These are phyloP conservation scores for Ogataea corticis DNA, from an alignment of 805 yeast genomes.

Conservation along the genomic window DNA sequence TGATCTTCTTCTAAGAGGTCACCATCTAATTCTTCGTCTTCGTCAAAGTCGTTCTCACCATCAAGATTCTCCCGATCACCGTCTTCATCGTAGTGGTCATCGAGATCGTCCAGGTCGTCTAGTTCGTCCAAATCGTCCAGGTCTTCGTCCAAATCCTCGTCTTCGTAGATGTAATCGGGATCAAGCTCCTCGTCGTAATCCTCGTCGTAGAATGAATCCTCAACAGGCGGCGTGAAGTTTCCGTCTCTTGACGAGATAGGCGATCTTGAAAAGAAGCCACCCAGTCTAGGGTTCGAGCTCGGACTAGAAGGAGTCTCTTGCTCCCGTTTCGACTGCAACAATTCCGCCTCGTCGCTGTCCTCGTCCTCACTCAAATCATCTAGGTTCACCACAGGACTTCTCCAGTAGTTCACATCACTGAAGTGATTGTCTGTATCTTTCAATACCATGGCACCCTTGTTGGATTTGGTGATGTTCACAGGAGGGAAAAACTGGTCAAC, in stretches of 20 bases:
- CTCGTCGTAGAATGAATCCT: conserved; percentile 32
- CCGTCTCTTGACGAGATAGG: conserved; percentile 18
- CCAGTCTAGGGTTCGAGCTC: conserved; percentile 19
- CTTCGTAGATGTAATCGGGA: conserved; percentile 36
- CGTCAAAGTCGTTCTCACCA: conserved; percentile 26
- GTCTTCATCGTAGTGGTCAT: conserved; percentile 35
- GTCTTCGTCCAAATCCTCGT: conserved; percentile 30
- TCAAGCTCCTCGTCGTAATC: conserved; percentile 34
- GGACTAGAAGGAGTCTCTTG: conserved; percentile 8
- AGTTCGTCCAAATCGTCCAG: conserved; percentile 32
- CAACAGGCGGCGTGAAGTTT: conserved; percentile 34
- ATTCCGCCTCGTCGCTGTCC: conserved; percentile 31
- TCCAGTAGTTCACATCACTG: conserved; percentile 91
- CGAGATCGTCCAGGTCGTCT: conserved; percentile 30
- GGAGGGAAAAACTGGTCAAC: conserved; percentile 99
- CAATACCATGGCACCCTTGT: conserved; percentile 16
- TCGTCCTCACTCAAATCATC: conserved; percentile 60
- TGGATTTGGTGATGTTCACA: conserved; percentile 35
- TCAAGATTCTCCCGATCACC: conserved; percentile 33
- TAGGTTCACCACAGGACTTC: conserved; percentile 70
- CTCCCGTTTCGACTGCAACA: conserved; percentile 20
- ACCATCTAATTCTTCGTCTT: conserved; percentile 19
- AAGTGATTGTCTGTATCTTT: conserved; percentile 55
- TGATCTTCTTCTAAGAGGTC: conserved; percentile 11
- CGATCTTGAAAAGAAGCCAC: conserved; percentile 21